Conservation (phyloP, 2,329 filamentous ascomycete species). For the Fusarium liriodendri region DNA sequence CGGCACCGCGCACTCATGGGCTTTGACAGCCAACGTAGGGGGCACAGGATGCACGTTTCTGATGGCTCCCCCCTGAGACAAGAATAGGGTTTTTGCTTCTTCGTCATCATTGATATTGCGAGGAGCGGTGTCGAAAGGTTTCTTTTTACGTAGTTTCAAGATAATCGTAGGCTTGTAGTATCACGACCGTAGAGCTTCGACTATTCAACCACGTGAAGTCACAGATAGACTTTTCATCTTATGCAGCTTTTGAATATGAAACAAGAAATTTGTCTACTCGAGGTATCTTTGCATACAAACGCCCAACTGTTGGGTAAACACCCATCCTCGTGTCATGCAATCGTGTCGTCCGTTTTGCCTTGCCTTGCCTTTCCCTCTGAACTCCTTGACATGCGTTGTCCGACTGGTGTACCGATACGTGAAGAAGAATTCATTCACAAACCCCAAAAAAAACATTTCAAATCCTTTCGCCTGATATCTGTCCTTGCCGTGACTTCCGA, state of each 20-base stretch:
- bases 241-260: constrained; percentile 11
- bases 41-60: constrained; percentile 17
- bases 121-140: constrained; percentile 25
- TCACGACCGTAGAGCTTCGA: background rate
- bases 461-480: background rate
- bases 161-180: background rate
- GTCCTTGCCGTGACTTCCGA: background rate
- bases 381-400: constrained; percentile 19
- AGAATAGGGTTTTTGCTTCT: constrained; percentile 12
- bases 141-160: constrained; percentile 1
- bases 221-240: background rate
- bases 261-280: constrained; percentile 1
- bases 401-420: background rate
- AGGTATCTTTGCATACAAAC: constrained; percentile 35
- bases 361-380: constrained; percentile 1
- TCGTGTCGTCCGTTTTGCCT: constrained; percentile 19
- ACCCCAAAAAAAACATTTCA: background rate
- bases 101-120: constrained; percentile 13
- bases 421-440: constrained; percentile 1
- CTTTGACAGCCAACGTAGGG: background rate
- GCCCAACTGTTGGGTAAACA: constrained; percentile 17
- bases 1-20: constrained; percentile 35
- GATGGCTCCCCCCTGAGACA: constrained; percentile 10
- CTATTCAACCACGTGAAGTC: constrained; percentile 1
- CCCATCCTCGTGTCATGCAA: background rate